These are phyloP conservation scores for Phaeophleospora eucalypticola DNA, from an alignment of 2,329 filamentous ascomycete genomes.

Conservation along the genomic window DNA sequence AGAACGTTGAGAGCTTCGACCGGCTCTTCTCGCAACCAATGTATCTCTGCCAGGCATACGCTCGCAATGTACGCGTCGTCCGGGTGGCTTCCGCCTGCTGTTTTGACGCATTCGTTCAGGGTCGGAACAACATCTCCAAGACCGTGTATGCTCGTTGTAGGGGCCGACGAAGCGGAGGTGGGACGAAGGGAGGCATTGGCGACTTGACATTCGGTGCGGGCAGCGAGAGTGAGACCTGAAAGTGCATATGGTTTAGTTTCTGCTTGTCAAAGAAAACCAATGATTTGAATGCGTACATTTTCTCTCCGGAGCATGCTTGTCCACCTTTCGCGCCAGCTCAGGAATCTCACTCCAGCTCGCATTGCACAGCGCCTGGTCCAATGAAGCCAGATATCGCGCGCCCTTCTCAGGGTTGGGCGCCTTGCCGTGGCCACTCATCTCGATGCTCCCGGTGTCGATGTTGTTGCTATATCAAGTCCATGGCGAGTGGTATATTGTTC, in stretches of 20 bases:
- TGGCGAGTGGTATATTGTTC: slow-evolving; percentile 5
- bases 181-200: slow-evolving; percentile 43
- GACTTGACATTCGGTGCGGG: slow-evolving; percentile 45
- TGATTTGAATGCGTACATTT: slow-evolving; percentile 60
- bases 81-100: slow-evolving; percentile 30
- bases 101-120: slow-evolving; percentile 34
- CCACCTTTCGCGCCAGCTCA: slow-evolving; percentile 86
- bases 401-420: slow-evolving; percentile 56
- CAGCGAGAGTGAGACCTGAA: slow-evolving; percentile 45
- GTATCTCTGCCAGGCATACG: slow-evolving; percentile 78
- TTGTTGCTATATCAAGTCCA: slow-evolving; percentile 18
- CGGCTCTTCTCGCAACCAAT: slow-evolving; percentile 68
- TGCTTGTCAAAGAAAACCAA: slow-evolving; percentile 9
- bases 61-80: slow-evolving; percentile 68
- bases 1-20: slow-evolving; percentile 52
- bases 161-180: slow-evolving; percentile 39
- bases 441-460: slow-evolving; percentile 7
- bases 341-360: slow-evolving; percentile 82
- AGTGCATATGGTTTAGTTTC: slow-evolving; percentile 7
- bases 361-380: slow-evolving; percentile 83
- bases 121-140: slow-evolving; percentile 38
- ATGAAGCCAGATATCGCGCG: slow-evolving; percentile 71
- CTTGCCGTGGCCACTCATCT: slow-evolving; percentile 26
- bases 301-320: slow-evolving; percentile 84
- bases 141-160: slow-evolving; percentile 30